Evolutionary conservation across 768 basidiomycete species (phyloP), one percentile per base, ranked within the genome.

Genomic region (Udeniomyces megalosporus): DNA sequence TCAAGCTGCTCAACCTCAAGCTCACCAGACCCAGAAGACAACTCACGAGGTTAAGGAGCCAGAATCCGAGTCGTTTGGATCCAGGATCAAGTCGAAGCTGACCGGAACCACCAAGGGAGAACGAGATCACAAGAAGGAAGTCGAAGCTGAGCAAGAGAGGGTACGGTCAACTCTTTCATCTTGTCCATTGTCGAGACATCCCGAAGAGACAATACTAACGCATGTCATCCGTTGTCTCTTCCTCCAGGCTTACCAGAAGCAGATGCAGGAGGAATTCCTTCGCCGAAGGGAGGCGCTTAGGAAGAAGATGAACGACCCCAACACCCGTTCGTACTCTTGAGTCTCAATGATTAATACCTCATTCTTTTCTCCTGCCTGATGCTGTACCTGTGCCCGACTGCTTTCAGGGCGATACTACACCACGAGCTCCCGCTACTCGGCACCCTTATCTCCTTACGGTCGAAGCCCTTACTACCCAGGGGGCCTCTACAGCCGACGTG

Each of bases 101-200:
- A 78, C 81, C 14, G 80, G 81, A 50, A 67, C 66, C 1, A 83
- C 82, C 2, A 81, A 80, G 70, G 82, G 83, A 24, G 82, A 84
- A 70, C 75, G 82, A 5, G 65, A 49, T 50, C 65, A 1, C 54
- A 66, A 8, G 31, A 42, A 15, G 53, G 65, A 46, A 65, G 59
- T 60, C 60, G 64, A 75, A n/a, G 61, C 61, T 5, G 61, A 65
- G 59, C 26, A 17, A 52, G 8, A 52, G 22, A 29, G 29, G 31
- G 62, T 63, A 1, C 34, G 46, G 42, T 15, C 34, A 12, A 2
- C 11, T 38, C 1, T 45, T 22, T 46, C 38, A n/a, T 52, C 20
- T 15, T 56, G 14, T 12, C 17, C 3, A 49, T 20, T 24, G 6
- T 51, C 38, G 17, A 17, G 17, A 17, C 10, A 17, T 8, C 17